Evolutionary conservation across 1,284 basidiomycete genomes (phyloP).

Genomic region (Ustilago lituana): DNA sequence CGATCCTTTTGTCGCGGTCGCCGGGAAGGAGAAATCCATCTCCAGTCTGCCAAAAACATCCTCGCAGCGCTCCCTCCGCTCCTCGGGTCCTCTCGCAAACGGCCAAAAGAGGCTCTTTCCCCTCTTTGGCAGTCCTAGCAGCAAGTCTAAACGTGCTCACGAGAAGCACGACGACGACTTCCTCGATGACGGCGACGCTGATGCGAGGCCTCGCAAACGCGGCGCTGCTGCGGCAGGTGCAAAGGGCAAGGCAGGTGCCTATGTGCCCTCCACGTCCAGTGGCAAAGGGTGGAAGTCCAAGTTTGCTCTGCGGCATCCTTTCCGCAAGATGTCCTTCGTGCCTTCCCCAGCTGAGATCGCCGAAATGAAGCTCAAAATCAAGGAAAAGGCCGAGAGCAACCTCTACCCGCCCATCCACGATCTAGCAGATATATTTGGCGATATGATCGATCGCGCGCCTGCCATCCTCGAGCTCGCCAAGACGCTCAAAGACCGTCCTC

Average conservation of each 20-base stretch:
- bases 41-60: constrained; percentile 18
- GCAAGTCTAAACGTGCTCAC: constrained; percentile 12
- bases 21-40: constrained; percentile 11
- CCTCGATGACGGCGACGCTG: constrained; percentile 25
- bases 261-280: constrained; percentile 26
- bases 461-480: constrained; percentile 70
- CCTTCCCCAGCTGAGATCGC: constrained; percentile 31
- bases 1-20: constrained; percentile 29
- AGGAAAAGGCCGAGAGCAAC: constrained; percentile 37
- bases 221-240: constrained; percentile 1
- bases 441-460: constrained; percentile 79
- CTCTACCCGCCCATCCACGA: constrained; percentile 79
- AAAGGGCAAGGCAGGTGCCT: constrained; percentile 5
- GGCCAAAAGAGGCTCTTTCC: constrained; percentile 22
- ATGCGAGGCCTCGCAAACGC: constrained; percentile 18
- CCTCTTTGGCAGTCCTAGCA: constrained; percentile 18
- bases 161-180: constrained; percentile 30
- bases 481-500: constrained; percentile 79
- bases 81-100: constrained; percentile 2
- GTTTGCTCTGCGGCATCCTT: constrained; percentile 32
- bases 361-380: constrained; percentile 20
- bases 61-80: constrained; percentile 28
- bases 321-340: constrained; percentile 38
- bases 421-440: constrained; percentile 82
- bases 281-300: constrained; percentile 43